These are phyloP conservation scores for Extremus antarcticus DNA, from an alignment of 495 filamentous ascomycete genomes.

Conservation along the genomic window DNA sequence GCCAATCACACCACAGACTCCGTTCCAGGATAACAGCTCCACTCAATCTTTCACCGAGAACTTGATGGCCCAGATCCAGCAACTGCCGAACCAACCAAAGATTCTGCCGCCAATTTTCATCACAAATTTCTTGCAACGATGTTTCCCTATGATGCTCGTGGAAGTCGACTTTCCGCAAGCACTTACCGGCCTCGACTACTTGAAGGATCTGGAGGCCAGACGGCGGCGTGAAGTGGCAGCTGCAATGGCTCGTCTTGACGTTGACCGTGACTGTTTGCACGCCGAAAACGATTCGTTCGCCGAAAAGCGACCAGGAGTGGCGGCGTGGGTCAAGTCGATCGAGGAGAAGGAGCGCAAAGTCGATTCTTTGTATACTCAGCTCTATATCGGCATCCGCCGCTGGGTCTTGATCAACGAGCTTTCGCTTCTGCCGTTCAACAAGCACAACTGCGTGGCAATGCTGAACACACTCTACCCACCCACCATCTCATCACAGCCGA, in stretches of 20 bases:
- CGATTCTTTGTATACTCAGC: conserved; percentile 52
- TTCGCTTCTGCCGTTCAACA: conserved; percentile 51
- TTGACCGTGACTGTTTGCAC: conserved; percentile 35
- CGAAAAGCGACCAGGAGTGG: conserved; percentile 40
- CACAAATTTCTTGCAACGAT: conserved; percentile 51
- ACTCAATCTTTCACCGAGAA: conserved; percentile 51
- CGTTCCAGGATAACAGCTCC: conserved; percentile 30
- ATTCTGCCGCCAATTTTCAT: conserved; percentile 58
- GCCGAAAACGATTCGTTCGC: conserved; percentile 34
- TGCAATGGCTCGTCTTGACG: conserved; percentile 72
- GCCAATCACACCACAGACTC: conserved; percentile 29
- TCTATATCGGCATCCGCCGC: conserved; percentile 56
- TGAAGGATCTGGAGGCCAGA: conserved; percentile 56
- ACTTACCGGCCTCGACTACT: conserved; percentile 59
- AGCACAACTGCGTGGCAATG: conserved; percentile 62
- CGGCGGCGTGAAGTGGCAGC: conserved; percentile 62
- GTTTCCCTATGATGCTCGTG: conserved; percentile 46
- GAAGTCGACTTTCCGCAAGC: conserved; percentile 63
- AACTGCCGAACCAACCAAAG: conserved; percentile 51
- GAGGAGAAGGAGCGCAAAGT: conserved; percentile 45
- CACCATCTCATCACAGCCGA: conserved; percentile 34
- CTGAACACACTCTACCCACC: conserved; percentile 68
- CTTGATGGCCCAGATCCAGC: conserved; percentile 53
- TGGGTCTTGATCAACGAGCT: conserved; percentile 67
- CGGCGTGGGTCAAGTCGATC: conserved; percentile 44